Evolutionary conservation across 495 filamentous ascomycete genomes (phyloP).

Genomic region (Trichocladium uniseriatum): DNA sequence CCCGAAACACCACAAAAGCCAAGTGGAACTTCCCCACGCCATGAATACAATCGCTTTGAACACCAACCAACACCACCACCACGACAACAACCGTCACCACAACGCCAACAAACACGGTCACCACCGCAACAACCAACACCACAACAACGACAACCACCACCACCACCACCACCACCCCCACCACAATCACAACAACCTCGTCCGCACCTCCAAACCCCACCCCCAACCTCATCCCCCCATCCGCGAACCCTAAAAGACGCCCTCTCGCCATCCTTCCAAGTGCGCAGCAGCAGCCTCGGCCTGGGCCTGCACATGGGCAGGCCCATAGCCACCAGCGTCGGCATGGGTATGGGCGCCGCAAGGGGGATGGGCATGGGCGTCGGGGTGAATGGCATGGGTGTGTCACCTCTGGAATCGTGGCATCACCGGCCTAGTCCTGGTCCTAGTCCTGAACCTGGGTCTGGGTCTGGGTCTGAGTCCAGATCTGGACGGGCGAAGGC

Average conservation of each 20-base stretch:
- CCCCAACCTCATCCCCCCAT: too few relatives aligned
- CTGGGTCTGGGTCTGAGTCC: too few relatives aligned
- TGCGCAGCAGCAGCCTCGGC: background rate
- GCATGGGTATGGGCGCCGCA: background rate
- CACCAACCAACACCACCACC: background rate
- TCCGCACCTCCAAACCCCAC: background rate
- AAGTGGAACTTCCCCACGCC: background rate
- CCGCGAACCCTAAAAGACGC: too few relatives aligned
- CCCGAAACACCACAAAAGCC: too few relatives aligned
- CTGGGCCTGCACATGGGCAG: slow-evolving; percentile 1
- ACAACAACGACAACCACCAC: background rate
- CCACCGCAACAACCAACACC: background rate
- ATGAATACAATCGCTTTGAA: background rate
- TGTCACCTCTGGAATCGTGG: too few relatives aligned
- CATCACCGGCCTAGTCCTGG: too few relatives aligned
- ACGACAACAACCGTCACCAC: background rate
- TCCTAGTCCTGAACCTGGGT: too few relatives aligned
- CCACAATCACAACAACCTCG: background rate
- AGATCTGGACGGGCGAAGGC: background rate
- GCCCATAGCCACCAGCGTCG: background rate
- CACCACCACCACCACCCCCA: background rate
- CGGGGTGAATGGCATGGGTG: too few relatives aligned
- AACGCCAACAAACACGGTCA: background rate
- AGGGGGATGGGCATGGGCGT: background rate
- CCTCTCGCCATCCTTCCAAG: too few relatives aligned